Conservation (phyloP, 345 rosid genomes). For the Cardamine resedifolia region DNA sequence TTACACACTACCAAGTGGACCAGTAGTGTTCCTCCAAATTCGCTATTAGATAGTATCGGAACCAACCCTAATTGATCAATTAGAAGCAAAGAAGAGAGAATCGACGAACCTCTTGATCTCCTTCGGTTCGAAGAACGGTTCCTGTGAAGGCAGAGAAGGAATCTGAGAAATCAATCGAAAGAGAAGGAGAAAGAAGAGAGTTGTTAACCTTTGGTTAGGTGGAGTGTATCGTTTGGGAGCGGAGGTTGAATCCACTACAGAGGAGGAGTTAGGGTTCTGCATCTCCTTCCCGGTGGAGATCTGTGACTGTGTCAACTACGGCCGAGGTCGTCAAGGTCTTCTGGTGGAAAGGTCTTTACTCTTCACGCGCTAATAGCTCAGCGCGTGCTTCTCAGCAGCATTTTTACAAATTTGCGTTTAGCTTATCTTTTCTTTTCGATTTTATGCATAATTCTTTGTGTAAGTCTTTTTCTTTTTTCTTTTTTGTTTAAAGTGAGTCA, state of each 20-base stretch:
- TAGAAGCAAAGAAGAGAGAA: not conserved
- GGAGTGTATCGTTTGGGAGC: constrained; percentile 71
- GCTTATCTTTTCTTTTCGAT: too few relatives aligned
- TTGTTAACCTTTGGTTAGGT: constrained; percentile 66
- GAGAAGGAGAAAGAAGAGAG: not conserved
- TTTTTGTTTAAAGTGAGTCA: too few relatives aligned
- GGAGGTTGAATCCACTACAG: constrained; percentile 42
- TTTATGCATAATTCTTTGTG: too few relatives aligned
- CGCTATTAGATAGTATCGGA: not conserved
- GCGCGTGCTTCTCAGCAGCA: constrained; percentile 6
- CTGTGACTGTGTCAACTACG: constrained; percentile 21
- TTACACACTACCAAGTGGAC: not conserved
- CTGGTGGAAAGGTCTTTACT: not conserved
- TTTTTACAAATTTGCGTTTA: not conserved
- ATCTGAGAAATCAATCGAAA: not conserved
- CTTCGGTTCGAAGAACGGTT: constrained; percentile 65
- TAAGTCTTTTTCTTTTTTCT: too few relatives aligned
- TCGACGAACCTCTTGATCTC: constrained; percentile 63
- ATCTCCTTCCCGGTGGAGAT: constrained; percentile 7
- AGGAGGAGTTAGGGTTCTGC: constrained; percentile 54
- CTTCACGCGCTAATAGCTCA: constrained; percentile 6
- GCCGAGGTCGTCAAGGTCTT: not conserved
- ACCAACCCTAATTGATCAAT: not conserved
- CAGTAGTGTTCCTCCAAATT: not conserved
- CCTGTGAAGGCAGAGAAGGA: constrained; percentile 44